Conservation (phyloP, 2,329 filamentous ascomycete species). For the Penicillium sp. region DNA sequence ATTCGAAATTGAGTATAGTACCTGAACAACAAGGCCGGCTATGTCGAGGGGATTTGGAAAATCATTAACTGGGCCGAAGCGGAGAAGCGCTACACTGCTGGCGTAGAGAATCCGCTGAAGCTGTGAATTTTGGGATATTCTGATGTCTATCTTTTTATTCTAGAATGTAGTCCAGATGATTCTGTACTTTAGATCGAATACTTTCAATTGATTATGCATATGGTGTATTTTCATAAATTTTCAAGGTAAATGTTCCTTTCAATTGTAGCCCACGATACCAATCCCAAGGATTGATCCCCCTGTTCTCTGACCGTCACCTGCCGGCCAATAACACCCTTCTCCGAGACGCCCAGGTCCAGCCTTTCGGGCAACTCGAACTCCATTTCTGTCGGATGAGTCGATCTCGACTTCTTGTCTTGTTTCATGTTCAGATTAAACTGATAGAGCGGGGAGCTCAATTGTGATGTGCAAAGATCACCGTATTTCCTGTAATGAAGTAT, state of each 20-base stretch:
- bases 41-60: conserved; percentile 87
- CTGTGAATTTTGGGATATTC: conserved; percentile 13
- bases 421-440: conserved; percentile 27
- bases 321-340: conserved; percentile 35
- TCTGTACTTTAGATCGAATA: background rate
- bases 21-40: conserved; percentile 89
- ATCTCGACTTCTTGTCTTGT: background rate
- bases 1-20: conserved; percentile 56
- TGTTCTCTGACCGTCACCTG: conserved; percentile 31
- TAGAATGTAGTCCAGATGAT: background rate
- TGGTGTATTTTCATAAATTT: background rate
- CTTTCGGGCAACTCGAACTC: conserved; percentile 31
- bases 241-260: background rate
- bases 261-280: conserved; percentile 39
- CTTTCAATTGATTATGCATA: background rate
- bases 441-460: conserved; percentile 24
- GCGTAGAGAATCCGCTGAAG: conserved; percentile 31
- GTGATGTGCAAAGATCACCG: conserved; percentile 28
- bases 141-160: background rate
- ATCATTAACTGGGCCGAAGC: conserved; percentile 91
- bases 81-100: conserved; percentile 59
- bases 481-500: conserved; percentile 19
- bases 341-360: conserved; percentile 37
- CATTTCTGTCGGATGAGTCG: conserved; percentile 13
- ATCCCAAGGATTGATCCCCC: conserved; percentile 25